A percentile compares a stretch with the other conserved stretches of the same genome.
phyloP scores from a whole-genome alignment of 371 early-diverging fungal genomes.

The Lichtheimia ramosa region DNA sequence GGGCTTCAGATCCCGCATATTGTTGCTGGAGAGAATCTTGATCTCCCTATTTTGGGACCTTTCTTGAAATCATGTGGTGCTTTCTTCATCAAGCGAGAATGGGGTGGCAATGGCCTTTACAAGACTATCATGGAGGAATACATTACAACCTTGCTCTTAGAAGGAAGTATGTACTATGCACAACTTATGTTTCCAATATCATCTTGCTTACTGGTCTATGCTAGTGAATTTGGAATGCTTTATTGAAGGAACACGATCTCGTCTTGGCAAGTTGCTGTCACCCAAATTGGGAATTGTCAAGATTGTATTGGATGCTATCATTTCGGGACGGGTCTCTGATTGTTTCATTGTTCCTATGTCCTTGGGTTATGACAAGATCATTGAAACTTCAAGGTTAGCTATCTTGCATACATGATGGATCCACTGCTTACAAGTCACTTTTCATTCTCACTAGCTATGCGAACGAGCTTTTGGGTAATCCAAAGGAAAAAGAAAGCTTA shows the following conservation, averaged over 20 bases:
- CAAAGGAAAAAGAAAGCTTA: constrained; percentile 83
- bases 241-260: constrained; percentile 85
- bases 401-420: not conserved
- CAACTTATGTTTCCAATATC: not conserved
- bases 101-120: constrained; percentile 81
- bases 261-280: constrained; percentile 76
- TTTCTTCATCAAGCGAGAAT: constrained; percentile 81
- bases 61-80: constrained; percentile 75
- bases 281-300: constrained; percentile 86
- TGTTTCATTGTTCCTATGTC: constrained; percentile 82
- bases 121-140: constrained; percentile 75
- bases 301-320: constrained; percentile 75
- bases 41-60: constrained; percentile 77
- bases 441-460: constrained; percentile 26
- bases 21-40: constrained; percentile 88
- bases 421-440: not conserved
- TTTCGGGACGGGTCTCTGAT: constrained; percentile 64
- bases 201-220: not conserved
- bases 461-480: constrained; percentile 80
- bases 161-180: constrained; percentile 34
- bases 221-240: constrained; percentile 82
- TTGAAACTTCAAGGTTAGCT: constrained; percentile 78
- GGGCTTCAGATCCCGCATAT: constrained; percentile 85
- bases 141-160: constrained; percentile 53
- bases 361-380: constrained; percentile 87